Percentiles rank a stretch among this genome's conserved stretches.
These are phyloP conservation scores for Rhodotorula mucilaginosa DNA, from an alignment of 1,284 basidiomycete genomes.

Conservation along the genomic window DNA sequence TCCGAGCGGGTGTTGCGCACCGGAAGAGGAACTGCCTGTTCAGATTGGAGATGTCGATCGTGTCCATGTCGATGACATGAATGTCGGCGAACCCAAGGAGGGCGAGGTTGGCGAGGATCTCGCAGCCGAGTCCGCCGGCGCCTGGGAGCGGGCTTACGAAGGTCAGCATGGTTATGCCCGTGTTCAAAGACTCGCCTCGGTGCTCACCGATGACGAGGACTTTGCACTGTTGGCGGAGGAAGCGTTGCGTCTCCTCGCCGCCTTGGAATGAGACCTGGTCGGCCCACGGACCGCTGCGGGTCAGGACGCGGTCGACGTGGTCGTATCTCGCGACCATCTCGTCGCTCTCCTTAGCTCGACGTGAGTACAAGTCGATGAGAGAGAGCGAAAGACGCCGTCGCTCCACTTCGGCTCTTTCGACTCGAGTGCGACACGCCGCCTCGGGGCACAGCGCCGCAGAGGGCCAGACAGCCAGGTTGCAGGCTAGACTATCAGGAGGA, in stretches of 20 bases:
- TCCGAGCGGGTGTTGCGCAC: slow-evolving; percentile 51
- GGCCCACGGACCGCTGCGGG: slow-evolving; percentile 26
- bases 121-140: slow-evolving; percentile 90
- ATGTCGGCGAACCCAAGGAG: slow-evolving; percentile 95
- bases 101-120: slow-evolving; percentile 89
- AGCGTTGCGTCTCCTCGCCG: slow-evolving; percentile 47
- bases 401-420: too few relatives aligned
- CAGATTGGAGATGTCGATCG: slow-evolving; percentile 97
- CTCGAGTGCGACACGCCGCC: too few relatives aligned
- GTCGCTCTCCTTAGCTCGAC: too few relatives aligned
- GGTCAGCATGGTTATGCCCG: too few relatives aligned
- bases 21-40: slow-evolving; percentile 98
- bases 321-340: neutral
- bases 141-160: slow-evolving; percentile 45
- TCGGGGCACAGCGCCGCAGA: too few relatives aligned
- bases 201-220: slow-evolving; percentile 78
- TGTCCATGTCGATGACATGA: slow-evolving; percentile 99
- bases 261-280: slow-evolving; percentile 34
- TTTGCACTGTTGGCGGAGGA: slow-evolving; percentile 79
- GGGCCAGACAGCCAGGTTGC: too few relatives aligned
- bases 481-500: too few relatives aligned
- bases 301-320: slow-evolving; percentile 34
- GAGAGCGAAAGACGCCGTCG: neutral
- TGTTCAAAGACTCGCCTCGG: too few relatives aligned
- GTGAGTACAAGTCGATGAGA: neutral